Conservation (phyloP, 2,329 filamentous ascomycete species). For the Trichoderma atrobrunneum region DNA sequence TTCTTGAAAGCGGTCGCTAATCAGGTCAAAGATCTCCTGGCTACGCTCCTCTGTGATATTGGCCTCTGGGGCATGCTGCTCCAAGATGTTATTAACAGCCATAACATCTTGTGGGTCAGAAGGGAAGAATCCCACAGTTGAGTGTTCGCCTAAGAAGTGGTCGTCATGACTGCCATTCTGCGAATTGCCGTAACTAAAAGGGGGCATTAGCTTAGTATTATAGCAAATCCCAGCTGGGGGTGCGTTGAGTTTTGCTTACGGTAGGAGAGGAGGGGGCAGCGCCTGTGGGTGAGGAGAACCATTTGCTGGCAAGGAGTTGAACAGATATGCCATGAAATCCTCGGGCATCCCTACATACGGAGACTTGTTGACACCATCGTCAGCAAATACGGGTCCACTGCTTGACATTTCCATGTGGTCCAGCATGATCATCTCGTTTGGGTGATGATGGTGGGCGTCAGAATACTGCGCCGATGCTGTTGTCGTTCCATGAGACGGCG, state of each 20-base stretch:
- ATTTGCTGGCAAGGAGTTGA: conserved; percentile 50
- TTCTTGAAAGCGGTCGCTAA: conserved; percentile 78
- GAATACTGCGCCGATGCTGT: conserved; percentile 43
- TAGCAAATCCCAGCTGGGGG: neutral
- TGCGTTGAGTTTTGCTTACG: conserved; percentile 40
- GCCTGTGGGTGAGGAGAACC: conserved; percentile 42
- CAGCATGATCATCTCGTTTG: conserved; percentile 57
- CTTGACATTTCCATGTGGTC: conserved; percentile 63
- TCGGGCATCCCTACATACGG: conserved; percentile 81
- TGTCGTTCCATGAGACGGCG: conserved; percentile 36
- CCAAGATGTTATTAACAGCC: conserved; percentile 82
- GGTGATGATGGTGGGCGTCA: conserved; percentile 44
- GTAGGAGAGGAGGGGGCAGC: conserved; percentile 41
- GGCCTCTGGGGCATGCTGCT: conserved; percentile 74
- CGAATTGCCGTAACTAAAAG: conserved; percentile 50
- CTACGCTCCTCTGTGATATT: conserved; percentile 85
- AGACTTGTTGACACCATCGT: conserved; percentile 75
- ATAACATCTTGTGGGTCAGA: conserved; percentile 73
- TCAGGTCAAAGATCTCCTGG: conserved; percentile 76
- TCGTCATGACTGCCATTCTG: conserved; percentile 42
- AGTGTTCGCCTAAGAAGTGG: conserved; percentile 50
- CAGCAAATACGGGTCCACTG: conserved; percentile 84
- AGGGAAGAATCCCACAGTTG: conserved; percentile 55
- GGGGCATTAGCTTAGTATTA: conserved; percentile 26
- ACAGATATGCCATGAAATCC: conserved; percentile 82